Evolutionary conservation across 495 filamentous ascomycete species (phyloP).

Genomic region (Aspergillus taichungensis): DNA sequence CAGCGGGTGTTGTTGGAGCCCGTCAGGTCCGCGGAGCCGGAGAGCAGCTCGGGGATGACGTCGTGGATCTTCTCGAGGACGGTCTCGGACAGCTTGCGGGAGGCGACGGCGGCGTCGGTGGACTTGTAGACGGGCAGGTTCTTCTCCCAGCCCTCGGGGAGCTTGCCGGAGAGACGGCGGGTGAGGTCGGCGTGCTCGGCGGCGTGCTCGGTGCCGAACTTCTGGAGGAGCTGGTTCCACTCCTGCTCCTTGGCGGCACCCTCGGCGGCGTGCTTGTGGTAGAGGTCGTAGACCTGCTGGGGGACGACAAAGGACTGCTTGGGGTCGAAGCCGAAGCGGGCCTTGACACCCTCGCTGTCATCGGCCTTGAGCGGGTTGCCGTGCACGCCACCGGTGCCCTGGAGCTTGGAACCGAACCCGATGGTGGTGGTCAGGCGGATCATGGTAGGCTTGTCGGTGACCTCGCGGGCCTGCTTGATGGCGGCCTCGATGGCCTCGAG

Average conservation of each 20-base stretch:
- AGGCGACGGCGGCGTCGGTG: slow-evolving; percentile 73
- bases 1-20: slow-evolving; percentile 97
- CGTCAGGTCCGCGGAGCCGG: slow-evolving; percentile 95
- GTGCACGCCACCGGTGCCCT: slow-evolving; percentile 93
- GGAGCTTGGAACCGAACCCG: slow-evolving; percentile 87
- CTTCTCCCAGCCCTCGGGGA: slow-evolving; percentile 97
- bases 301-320: slow-evolving; percentile 90
- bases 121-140: slow-evolving; percentile 86
- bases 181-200: slow-evolving; percentile 68
- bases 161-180: slow-evolving; percentile 72
- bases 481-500: slow-evolving; percentile 81
- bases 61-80: slow-evolving; percentile 84
- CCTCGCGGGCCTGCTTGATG: slow-evolving; percentile 71
- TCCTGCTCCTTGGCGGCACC: slow-evolving; percentile 88
- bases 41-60: slow-evolving; percentile 80
- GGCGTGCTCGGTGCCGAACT: slow-evolving; percentile 71
- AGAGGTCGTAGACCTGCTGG: slow-evolving; percentile 88
- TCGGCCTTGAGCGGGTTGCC: slow-evolving; percentile 90
- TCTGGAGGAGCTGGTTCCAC: slow-evolving; percentile 89
- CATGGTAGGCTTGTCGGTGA: slow-evolving; percentile 91
- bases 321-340: slow-evolving; percentile 91
- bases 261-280: slow-evolving; percentile 67
- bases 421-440: slow-evolving; percentile 98
- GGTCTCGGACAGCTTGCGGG: slow-evolving; percentile 90
- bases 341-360: slow-evolving; percentile 85